phyloP scores from a whole-genome alignment of 1,284 basidiomycete genomes.

The Ustilago hordei region DNA sequence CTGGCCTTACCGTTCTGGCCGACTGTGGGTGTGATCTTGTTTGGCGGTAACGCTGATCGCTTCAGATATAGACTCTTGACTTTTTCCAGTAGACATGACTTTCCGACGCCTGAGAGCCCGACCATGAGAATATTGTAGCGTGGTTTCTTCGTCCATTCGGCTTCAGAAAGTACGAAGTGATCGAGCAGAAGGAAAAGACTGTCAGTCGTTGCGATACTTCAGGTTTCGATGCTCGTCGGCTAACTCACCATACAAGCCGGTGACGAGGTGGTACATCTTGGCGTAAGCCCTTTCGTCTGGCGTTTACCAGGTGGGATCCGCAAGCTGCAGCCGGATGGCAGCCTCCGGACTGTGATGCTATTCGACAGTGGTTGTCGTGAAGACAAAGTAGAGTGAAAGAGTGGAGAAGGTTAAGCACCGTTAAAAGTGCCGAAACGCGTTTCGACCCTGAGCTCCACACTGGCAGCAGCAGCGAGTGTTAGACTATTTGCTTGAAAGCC shows the following conservation, averaged over 20 bases:
- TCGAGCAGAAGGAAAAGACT: neutral
- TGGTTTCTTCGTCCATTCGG: constrained; percentile 51
- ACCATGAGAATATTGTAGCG: constrained; percentile 55
- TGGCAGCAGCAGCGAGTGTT: neutral
- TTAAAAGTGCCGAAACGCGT: neutral
- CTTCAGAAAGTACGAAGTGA: constrained; percentile 7
- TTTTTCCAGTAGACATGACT: constrained; percentile 57
- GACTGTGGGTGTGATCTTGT: constrained; percentile 53
- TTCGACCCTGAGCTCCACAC: neutral
- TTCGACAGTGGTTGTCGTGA: neutral
- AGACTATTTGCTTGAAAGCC: constrained; percentile 3
- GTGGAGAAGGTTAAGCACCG: neutral
- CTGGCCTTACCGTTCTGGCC: constrained; percentile 48
- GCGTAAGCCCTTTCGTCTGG: neutral
- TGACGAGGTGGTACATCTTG: constrained; percentile 49
- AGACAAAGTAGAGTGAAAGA: neutral
- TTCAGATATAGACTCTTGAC: constrained; percentile 47
- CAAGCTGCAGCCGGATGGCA: neutral
- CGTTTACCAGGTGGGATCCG: neutral
- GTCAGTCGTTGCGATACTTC: neutral
- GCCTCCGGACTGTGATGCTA: neutral
- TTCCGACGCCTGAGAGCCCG: constrained; percentile 52
- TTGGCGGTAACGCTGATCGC: constrained; percentile 35
- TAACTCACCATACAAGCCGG: constrained; percentile 35
- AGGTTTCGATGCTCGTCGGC: neutral